Evolutionary conservation across 768 basidiomycete genomes (phyloP), one percentile per base, ranked within the genome.

Genomic region (Filobasidium wieringae): DNA sequence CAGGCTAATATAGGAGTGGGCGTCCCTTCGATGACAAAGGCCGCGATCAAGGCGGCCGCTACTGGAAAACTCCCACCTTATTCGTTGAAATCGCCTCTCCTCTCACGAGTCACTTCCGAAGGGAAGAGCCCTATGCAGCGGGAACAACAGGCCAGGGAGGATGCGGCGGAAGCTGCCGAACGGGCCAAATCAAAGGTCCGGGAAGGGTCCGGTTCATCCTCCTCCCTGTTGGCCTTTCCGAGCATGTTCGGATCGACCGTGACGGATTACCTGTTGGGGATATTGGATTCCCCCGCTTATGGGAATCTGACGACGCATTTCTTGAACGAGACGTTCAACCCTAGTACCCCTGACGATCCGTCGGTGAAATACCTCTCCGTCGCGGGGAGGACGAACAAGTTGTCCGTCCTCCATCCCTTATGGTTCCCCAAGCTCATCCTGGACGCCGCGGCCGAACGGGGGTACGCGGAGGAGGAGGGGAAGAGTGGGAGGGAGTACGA

Each of bases 231-330:
- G 27, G 57, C 49, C 29, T 51, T 58, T 31, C 58, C 58, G 4
- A 30, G 31, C 12, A 33, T 54, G 40, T 60, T 54, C 19, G 59
- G 86, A 0, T 84, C 85, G 0, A 86, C 87, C 4, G 85, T 95
- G 70, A 88, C 89, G 2, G 86, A 87, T 1, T 82, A 91, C 62
- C 78, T 99, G 31, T 80, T 97, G 15, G 85, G 86, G 45, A 76
- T 92, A 55, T 81, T 97, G 63, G 95, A 99, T 77, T 91, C 91
- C 0, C 95, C 95, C 1, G 95, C 95, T 0, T 99, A 97, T 72
- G 84, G 87, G 7, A 93, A 95, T 69, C 79, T 99, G 51, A 93
- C 89, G 5, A 85, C 92, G 1, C 72, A 80, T 4, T 97, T 85
- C 70, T 79, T 95, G 4, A 66, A 70, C 29, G 67, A 72, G 51